Base-by-base conservation (phyloP, 805 yeast genomes). In the Wickerhamomyces bisporus region DNA sequence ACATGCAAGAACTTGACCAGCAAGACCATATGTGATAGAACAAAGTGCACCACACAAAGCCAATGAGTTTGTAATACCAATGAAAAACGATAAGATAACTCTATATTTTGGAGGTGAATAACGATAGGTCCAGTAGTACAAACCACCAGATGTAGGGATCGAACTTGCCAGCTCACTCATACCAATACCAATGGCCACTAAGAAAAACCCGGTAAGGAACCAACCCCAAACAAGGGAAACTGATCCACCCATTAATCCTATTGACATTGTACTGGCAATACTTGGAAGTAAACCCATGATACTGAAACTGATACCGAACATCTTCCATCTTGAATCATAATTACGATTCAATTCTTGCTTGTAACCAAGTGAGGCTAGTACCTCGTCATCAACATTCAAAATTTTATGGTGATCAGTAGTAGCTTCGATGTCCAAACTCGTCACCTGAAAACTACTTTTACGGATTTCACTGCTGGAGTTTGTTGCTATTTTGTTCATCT, bases 61-160 rank as follows among this genome's bases (percentile, higher is more conserved):
- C 45, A 81, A 57, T 2, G 85, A 66, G 53, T 81, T 80, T n/a
- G 81, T 69, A 45, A 77, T 70, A 6, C 86, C 89, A 43, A 80
- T 74, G 36, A 79, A 53, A 53, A 70, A 80, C 27, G 79, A 73
- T 18, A 78, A 55, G 2, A 76, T 71, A 14, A 69, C 68, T 48
- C 72, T 66, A 25, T 63, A 48, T 6, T 48, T 43, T 26, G 61
- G 67, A 1, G 84, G 86, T 14, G 86, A 78, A 57, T 75, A 79
- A 50, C 75, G 69, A 55, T 64, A 73, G 10, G 81, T 71, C 74
- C 80, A 76, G 58, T 70, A 75, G 49, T 78, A 81, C 12, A 81
- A 64, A 13, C 87, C 87, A 31, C 87, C 86, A 10, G 81, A 71
- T 3, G 86, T 81, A 17, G 88, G 87, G 45, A 77, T 68, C 3